Percentiles rank a stretch among this genome's conserved stretches.
These are phyloP conservation scores for Pyrenophora teres DNA, from an alignment of 2,329 filamentous ascomycete species.

Conservation along the genomic window DNA sequence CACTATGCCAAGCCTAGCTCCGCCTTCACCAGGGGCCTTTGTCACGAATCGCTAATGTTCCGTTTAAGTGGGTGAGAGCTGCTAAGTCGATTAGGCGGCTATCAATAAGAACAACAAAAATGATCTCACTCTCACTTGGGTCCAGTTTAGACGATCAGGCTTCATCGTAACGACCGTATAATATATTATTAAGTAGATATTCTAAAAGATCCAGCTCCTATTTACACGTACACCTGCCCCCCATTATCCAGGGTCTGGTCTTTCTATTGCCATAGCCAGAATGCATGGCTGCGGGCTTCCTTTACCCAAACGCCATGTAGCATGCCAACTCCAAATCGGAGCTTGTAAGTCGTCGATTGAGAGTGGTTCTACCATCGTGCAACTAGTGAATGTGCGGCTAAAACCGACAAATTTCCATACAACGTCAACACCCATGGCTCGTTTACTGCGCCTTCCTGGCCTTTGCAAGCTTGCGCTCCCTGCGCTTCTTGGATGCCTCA, in stretches of 20 bases:
- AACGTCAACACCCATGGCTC: background rate
- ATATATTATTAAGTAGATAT: slow-evolving; percentile 34
- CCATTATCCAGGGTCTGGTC: slow-evolving; percentile 31
- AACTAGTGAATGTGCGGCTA: slow-evolving; percentile 6
- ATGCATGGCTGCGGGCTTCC: slow-evolving; percentile 17
- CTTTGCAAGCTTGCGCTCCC: slow-evolving; percentile 74
- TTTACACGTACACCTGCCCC: slow-evolving; percentile 27
- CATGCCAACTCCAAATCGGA: slow-evolving; percentile 17
- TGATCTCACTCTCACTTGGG: background rate
- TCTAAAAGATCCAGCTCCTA: slow-evolving; percentile 25
- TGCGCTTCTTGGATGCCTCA: slow-evolving; percentile 81
- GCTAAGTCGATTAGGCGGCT: background rate
- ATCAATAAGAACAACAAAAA: background rate
- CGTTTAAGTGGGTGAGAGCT: no score
- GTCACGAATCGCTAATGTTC: background rate
- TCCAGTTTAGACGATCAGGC: background rate
- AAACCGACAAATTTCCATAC: slow-evolving; percentile 15
- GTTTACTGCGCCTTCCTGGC: slow-evolving; percentile 57
- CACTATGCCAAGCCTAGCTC: slow-evolving; percentile 8
- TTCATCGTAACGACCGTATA: slow-evolving; percentile 30
- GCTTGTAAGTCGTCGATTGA: slow-evolving; percentile 5
- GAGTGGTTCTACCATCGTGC: slow-evolving; percentile 5
- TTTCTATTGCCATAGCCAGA: slow-evolving; percentile 21
- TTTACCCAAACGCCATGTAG: slow-evolving; percentile 31
- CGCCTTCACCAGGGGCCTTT: slow-evolving; percentile 6